A percentile compares a stretch with the other conserved stretches of the same genome.
phyloP scores from a whole-genome alignment of 805 yeast genomes.

The Metschnikowia borealis region DNA sequence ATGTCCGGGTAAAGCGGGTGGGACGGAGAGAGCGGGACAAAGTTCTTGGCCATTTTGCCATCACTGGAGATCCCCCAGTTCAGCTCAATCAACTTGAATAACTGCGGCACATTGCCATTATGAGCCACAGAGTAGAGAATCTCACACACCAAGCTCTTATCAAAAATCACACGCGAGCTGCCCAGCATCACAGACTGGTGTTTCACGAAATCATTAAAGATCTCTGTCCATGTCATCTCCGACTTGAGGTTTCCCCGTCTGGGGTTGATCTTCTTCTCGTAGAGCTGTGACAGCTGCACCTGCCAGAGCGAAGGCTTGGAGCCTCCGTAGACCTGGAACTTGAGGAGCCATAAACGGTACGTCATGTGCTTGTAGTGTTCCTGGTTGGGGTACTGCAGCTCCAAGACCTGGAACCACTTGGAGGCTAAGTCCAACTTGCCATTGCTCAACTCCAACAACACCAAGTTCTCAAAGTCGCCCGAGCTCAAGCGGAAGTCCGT shows the following conservation, averaged over 20 bases:
- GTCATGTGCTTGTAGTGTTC: slow-evolving; percentile 23
- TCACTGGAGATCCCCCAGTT: slow-evolving; percentile 29
- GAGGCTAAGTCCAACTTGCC: slow-evolving; percentile 38
- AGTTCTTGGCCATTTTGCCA: slow-evolving; percentile 19
- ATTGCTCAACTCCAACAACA: slow-evolving; percentile 32
- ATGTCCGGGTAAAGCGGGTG: slow-evolving; percentile 24
- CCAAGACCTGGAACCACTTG: slow-evolving; percentile 36
- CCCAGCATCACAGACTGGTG: slow-evolving; percentile 11
- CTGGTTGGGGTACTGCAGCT: slow-evolving; percentile 18
- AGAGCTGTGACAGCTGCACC: slow-evolving; percentile 18
- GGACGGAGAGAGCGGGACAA: slow-evolving; percentile 4
- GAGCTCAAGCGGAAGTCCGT: background rate
- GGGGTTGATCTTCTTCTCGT: slow-evolving; percentile 18
- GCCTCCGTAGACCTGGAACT: slow-evolving; percentile 29
- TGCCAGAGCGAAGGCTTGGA: slow-evolving; percentile 34
- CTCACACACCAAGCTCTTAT: slow-evolving; percentile 22
- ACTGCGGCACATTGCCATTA: slow-evolving; percentile 18
- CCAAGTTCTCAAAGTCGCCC: slow-evolving; percentile 37
- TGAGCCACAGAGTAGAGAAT: slow-evolving; percentile 35
- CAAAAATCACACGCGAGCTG: slow-evolving; percentile 10
- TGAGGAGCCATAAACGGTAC: slow-evolving; percentile 31
- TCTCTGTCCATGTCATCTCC: slow-evolving; percentile 19
- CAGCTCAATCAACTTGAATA: slow-evolving; percentile 23
- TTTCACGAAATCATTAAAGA: slow-evolving; percentile 23
- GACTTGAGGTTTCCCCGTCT: slow-evolving; percentile 18